Evolutionary conservation across 768 basidiomycete genomes (phyloP).

Genomic region (Lactarius sanguifluus): DNA sequence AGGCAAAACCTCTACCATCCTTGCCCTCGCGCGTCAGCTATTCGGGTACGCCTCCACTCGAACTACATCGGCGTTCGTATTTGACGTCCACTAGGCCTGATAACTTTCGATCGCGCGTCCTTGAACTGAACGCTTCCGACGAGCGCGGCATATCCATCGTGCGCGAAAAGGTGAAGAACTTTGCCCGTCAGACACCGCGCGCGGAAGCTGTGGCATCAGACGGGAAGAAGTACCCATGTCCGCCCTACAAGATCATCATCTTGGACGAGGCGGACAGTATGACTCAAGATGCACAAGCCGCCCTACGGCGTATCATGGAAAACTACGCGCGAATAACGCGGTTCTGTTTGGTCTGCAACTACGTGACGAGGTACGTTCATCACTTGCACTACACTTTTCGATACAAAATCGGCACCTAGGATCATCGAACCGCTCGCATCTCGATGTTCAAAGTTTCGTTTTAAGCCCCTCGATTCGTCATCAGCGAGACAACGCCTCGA

Average conservation of each 20-base stretch:
- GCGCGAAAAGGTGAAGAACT: constrained; percentile 97
- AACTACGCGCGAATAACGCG: constrained; percentile 96
- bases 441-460: constrained; percentile 98
- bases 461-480: constrained; percentile 81
- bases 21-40: constrained; percentile 89
- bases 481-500: constrained; percentile 75
- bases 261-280: constrained; percentile 99
- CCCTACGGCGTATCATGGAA: constrained; percentile 98
- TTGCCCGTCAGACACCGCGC: constrained; percentile 88
- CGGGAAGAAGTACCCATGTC: constrained; percentile 87
- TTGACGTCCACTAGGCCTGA: constrained; percentile 65
- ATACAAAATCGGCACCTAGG: constrained; percentile 42
- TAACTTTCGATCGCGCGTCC: constrained; percentile 87
- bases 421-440: constrained; percentile 98
- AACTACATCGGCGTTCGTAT: too few species aligned
- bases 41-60: constrained; percentile 66
- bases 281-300: constrained; percentile 99
- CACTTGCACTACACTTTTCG: not conserved
- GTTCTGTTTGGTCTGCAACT: constrained; percentile 98
- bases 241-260: constrained; percentile 98
- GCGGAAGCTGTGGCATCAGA: constrained; percentile 72
- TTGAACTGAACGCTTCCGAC: constrained; percentile 98
- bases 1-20: constrained; percentile 97
- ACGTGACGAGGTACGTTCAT: constrained; percentile 82
- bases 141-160: constrained; percentile 97